These are phyloP conservation scores for Leptodontidium sp. DNA, from an alignment of 2,329 filamentous ascomycete genomes.

Conservation along the genomic window DNA sequence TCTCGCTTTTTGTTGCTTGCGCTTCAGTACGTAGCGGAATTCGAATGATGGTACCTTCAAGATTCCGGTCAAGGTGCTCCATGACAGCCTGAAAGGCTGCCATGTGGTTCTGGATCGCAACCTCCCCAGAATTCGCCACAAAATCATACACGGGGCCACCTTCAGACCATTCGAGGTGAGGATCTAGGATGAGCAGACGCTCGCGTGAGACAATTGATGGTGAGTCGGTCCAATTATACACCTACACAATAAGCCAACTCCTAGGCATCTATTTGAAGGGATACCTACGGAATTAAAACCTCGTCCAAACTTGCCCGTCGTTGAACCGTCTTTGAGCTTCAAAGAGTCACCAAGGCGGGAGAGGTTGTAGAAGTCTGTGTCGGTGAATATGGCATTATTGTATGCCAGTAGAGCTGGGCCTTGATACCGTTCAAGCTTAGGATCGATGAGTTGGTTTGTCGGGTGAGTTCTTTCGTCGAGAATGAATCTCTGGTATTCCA, in stretches of 20 bases:
- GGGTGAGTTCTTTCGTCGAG: constrained; percentile 45
- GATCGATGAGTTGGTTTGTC: constrained; percentile 42
- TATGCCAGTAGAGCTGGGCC: constrained; percentile 48
- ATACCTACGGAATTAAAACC: constrained; percentile 51
- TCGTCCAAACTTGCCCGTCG: constrained; percentile 49
- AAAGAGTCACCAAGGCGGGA: constrained; percentile 45
- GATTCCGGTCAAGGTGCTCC: constrained; percentile 26
- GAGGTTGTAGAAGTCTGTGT: constrained; percentile 45
- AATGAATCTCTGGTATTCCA: constrained; percentile 40
- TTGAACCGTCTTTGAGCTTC: constrained; percentile 45
- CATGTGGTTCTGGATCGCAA: constrained; percentile 45
- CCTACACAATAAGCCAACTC: no score
- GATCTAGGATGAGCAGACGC: constrained; percentile 47
- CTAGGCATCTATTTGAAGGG: no score
- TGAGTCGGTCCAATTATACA: constrained; percentile 50
- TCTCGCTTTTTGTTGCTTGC: constrained; percentile 44
- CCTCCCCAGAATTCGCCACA: constrained; percentile 37
- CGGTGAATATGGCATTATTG: constrained; percentile 46
- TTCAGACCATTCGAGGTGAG: constrained; percentile 46
- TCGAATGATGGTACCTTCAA: constrained; percentile 48
- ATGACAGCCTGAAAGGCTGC: constrained; percentile 42
- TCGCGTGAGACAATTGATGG: constrained; percentile 47
- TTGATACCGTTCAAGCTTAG: constrained; percentile 44
- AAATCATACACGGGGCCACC: constrained; percentile 47
- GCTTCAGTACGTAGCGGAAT: constrained; percentile 46